Base-by-base conservation (phyloP, 2,329 filamentous ascomycete genomes). In the Cordyceps farinosa region DNA sequence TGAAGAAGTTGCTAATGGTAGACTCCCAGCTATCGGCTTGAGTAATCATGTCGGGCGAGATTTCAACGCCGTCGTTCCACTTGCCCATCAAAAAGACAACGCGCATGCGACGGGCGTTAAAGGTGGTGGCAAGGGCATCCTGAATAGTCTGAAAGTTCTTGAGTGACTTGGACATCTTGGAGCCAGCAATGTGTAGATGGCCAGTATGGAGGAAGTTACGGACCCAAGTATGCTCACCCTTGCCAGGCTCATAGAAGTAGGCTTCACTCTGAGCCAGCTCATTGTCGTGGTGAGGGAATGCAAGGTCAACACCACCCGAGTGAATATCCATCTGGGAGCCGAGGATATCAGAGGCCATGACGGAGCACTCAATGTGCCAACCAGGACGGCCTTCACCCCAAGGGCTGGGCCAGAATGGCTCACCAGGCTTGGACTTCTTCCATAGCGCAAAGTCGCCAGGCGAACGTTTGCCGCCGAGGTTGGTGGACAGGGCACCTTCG, bases 201-300 rank as follows among this genome's bases (percentile, higher is more conserved):
- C 94, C 94, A 89, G 96, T 97, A 73, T 97, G 94, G 17, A 97
- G 73, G 77, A 97, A 98, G 77, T 97, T 96, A 73, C 95, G 96
- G 57, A 97, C 90, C 94, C 94, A 97, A 65, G 91, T 91, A 69
- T 85, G 82, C 69, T 82, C 80, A 53, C 74, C 77, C 72, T 82
- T 81, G 45, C 72, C 75, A 61, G 80, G 74, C 47, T 81, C 70
- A 69, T 78, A 82, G 69, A 91, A 96, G 75, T 91, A 94, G n/a
- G 91, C 92, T 74, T 96, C 92, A 67, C 88, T 92, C 75, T 97
- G 92, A 0, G 92, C 92, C 67, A 97, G 78, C 75, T 97, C 94
- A 69, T 97, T 97, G 75, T 95, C 93, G 75, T 93, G 93, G 74
- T 97, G 93, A 0, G 93, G 92, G 75, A 97, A 97, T 0, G 89